These are phyloP conservation scores for Linnemannia schmuckeri DNA, from an alignment of 192 early-diverging fungal genomes.

Conservation along the genomic window DNA sequence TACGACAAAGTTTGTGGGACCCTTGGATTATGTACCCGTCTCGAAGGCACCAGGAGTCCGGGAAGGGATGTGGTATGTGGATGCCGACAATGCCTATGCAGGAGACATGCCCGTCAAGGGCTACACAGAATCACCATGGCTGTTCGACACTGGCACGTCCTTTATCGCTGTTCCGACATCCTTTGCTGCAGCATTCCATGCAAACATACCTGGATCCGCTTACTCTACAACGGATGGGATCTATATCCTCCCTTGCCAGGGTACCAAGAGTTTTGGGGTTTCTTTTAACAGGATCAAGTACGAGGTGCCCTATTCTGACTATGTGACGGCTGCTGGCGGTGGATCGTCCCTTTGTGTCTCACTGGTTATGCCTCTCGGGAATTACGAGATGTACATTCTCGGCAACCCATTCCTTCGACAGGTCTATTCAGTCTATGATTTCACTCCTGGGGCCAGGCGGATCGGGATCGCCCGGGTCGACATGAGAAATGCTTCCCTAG, in stretches of 20 bases:
- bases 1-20: conserved; percentile 14
- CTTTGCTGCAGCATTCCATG: conserved; percentile 22
- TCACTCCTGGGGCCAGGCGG: conserved; percentile 15
- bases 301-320: conserved; percentile 24
- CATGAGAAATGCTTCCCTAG: conserved; percentile 10
- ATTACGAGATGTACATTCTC: conserved; percentile 39
- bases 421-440: conserved; percentile 27
- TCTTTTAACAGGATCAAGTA: conserved; percentile 31
- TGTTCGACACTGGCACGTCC: conserved; percentile 32
- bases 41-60: conserved; percentile 18
- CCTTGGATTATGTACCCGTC: conserved; percentile 13
- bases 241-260: conserved; percentile 15
- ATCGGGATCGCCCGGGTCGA: conserved; percentile 19
- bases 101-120: conserved; percentile 7
- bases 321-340: background rate
- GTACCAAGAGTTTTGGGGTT: conserved; percentile 19
- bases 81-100: conserved; percentile 19
- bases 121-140: conserved; percentile 28
- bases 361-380: conserved; percentile 21
- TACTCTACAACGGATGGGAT: conserved; percentile 20
- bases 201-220: conserved; percentile 15
- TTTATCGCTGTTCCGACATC: conserved; percentile 24
- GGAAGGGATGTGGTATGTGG: conserved; percentile 22
- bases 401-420: conserved; percentile 26
- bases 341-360: conserved; percentile 24